These are phyloP conservation scores for Circinella umbellata DNA, from an alignment of 371 early-diverging fungal species.

Conservation along the genomic window DNA sequence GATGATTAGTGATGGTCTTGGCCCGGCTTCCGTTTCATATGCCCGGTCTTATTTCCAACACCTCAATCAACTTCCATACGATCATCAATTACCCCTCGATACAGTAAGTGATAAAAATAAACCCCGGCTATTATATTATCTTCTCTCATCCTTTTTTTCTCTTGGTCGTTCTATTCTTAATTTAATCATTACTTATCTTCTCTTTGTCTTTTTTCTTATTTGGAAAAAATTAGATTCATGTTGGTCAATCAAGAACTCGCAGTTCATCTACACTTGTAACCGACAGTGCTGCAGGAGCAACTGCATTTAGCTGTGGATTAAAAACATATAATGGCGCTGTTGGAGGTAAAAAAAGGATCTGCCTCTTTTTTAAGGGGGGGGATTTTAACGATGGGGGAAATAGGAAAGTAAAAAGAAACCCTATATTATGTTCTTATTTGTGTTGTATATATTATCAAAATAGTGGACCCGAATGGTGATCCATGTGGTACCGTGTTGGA, in stretches of 20 bases:
- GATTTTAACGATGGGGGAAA: no score
- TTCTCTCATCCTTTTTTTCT: no score
- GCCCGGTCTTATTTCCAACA: constrained; percentile 76
- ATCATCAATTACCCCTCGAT: constrained; percentile 69
- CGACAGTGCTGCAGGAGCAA: constrained; percentile 95
- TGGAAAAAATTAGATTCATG: constrained; percentile 54
- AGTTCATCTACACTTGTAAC: constrained; percentile 80
- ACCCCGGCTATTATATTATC: no score
- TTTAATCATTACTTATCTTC: no score
- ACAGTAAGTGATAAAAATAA: constrained; percentile 15
- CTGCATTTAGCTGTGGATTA: constrained; percentile 84
- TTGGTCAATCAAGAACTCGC: constrained; percentile 89
- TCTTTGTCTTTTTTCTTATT: no score
- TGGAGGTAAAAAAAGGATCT: constrained; percentile 43
- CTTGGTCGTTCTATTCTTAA: no score
- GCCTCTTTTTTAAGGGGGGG: no score
- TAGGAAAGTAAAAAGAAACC: no score
- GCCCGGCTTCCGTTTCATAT: constrained; percentile 88
- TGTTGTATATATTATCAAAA: neutral
- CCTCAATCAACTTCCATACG: constrained; percentile 45
- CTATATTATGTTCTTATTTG: neutral
- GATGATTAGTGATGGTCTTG: constrained; percentile 92
- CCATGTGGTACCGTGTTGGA: constrained; percentile 93
- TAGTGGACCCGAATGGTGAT: constrained; percentile 56
- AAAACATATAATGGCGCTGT: constrained; percentile 91